Conservation (phyloP, 2,329 filamentous ascomycete genomes). For the Stemphylium beticola region DNA sequence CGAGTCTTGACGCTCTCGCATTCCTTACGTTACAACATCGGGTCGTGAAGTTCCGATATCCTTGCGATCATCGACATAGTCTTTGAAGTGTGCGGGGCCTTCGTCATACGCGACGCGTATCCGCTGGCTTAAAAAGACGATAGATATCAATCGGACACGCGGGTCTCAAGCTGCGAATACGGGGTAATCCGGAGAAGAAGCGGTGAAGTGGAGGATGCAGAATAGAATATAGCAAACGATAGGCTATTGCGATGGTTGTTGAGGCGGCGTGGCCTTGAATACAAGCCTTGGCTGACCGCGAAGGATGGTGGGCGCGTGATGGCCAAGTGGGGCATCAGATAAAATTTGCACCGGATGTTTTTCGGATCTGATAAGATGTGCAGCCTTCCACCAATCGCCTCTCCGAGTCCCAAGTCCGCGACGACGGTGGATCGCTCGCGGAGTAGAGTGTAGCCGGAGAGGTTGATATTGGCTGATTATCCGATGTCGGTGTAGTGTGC, state of each 20-base stretch:
- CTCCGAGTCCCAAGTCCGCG: background rate
- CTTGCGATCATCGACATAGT: too few species aligned
- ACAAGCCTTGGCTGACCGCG: background rate
- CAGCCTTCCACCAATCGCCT: background rate
- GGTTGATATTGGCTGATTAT: slow-evolving; percentile 5
- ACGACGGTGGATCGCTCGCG: slow-evolving; percentile 10
- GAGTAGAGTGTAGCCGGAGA: background rate
- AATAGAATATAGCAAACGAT: background rate
- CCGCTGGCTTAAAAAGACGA: too few species aligned
- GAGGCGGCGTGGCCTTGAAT: background rate
- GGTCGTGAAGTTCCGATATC: too few species aligned
- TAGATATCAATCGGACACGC: too few species aligned
- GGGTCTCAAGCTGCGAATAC: background rate
- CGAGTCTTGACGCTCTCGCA: too few species aligned
- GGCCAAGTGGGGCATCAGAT: slow-evolving; percentile 13
- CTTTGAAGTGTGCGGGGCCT: too few species aligned
- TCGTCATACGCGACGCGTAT: too few species aligned
- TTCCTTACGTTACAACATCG: too few species aligned
- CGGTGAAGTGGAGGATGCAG: background rate
- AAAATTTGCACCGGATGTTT: slow-evolving; percentile 14
- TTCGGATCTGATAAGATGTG: slow-evolving; percentile 16
- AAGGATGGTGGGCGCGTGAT: background rate
- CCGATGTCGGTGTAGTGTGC: slow-evolving; percentile 20
- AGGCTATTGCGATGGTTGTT: background rate
- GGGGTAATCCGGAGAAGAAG: background rate